phyloP scores from a whole-genome alignment of 2,329 filamentous ascomycete genomes.

The Fusarium sororula region DNA sequence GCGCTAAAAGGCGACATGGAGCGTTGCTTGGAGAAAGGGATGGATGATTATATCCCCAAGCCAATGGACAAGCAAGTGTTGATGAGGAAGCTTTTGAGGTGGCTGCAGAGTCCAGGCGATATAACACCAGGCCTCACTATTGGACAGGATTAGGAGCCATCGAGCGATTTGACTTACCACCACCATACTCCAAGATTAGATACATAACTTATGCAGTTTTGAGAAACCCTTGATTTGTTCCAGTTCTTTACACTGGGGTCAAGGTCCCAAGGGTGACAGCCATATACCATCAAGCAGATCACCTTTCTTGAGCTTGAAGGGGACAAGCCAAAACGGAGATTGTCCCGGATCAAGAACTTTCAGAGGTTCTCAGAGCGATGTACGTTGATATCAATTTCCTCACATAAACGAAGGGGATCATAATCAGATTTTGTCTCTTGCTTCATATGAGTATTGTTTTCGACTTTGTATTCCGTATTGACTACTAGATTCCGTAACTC shows the following conservation, averaged over 20 bases:
- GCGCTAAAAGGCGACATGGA: conserved; percentile 4
- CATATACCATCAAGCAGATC: too few species aligned
- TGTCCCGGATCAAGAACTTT: accelerated
- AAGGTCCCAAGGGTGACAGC: too few species aligned
- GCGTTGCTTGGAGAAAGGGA: background rate
- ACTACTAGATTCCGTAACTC: too few species aligned
- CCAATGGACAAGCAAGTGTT: background rate
- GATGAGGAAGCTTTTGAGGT: background rate
- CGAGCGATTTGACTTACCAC: too few species aligned
- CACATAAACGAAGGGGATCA: accelerated
- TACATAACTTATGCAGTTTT: accelerated
- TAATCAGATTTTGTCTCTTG: accelerated
- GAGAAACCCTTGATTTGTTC: accelerated
- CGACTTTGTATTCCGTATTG: accelerated
- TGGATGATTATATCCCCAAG: conserved; percentile 5
- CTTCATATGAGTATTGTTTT: accelerated
- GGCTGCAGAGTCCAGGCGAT: background rate
- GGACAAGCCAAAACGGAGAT: background rate
- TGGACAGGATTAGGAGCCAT: accelerated
- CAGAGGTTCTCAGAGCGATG: accelerated
- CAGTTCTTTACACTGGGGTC: accelerated
- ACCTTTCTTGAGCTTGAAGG: too few species aligned
- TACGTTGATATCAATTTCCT: accelerated
- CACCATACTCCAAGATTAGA: background rate
- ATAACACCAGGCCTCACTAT: too few species aligned